Conservation (phyloP, 176 grass and related monocot species). For the Oryza glumipatula region DNA sequence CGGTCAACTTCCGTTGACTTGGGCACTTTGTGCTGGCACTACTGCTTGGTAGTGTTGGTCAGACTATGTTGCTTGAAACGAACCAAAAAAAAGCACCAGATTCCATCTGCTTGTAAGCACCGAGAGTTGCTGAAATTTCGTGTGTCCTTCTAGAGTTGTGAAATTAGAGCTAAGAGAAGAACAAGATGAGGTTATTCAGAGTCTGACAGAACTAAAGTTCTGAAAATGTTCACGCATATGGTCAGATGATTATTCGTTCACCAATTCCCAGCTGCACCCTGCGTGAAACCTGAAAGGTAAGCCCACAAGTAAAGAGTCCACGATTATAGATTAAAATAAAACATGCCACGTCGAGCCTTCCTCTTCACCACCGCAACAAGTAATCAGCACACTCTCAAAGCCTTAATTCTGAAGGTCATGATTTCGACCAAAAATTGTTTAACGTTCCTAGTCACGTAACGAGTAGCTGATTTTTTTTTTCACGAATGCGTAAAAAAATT, state of each 20-base stretch:
- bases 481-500: too few relatives aligned
- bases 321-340: not conserved
- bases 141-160: too few relatives aligned
- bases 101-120: not conserved
- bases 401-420: not conserved
- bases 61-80: too few relatives aligned
- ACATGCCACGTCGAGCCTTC: not conserved
- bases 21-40: too few relatives aligned
- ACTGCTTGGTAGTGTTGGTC: too few relatives aligned
- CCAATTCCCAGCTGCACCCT: not conserved
- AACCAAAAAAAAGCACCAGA: not conserved
- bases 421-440: not conserved
- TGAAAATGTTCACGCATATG: not conserved
- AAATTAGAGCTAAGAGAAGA: too few relatives aligned
- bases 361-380: not conserved
- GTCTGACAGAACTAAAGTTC: not conserved
- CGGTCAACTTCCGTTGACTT: too few relatives aligned
- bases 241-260: constrained; percentile 37
- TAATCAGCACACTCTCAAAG: constrained; percentile 12
- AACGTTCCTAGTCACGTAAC: not conserved
- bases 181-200: not conserved
- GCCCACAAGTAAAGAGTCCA: not conserved
- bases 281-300: not conserved
- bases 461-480: not conserved
- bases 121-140: not conserved